These are phyloP conservation scores for Rhizophora mangle DNA, from an alignment of 345 rosid genomes.

Conservation along the genomic window DNA sequence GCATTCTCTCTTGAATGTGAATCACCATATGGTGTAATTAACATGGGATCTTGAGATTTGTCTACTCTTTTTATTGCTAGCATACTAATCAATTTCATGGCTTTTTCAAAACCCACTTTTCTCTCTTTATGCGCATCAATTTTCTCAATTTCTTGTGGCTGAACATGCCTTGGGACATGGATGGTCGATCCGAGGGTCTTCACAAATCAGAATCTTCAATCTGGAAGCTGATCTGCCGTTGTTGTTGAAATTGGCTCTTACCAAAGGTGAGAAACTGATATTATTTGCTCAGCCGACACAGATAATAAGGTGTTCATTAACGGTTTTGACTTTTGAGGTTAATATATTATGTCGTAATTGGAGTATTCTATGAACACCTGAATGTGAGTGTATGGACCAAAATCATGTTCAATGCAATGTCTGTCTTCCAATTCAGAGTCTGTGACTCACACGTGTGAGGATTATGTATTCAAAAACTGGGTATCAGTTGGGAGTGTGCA, in stretches of 20 bases:
- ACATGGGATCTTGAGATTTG: too few species aligned
- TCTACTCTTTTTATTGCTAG: too few species aligned
- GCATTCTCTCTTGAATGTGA: too few species aligned
- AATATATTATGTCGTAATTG: neutral
- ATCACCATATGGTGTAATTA: too few species aligned
- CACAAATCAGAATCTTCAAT: too few species aligned
- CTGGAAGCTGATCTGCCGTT: neutral
- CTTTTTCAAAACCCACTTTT: too few species aligned
- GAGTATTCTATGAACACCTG: neutral
- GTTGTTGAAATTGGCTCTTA: neutral
- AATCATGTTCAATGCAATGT: constrained; percentile 5
- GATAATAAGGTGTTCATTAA: neutral
- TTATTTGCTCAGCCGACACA: too few species aligned
- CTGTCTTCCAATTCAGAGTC: constrained; percentile 12
- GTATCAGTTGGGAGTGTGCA: constrained; percentile 10
- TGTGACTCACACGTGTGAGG: constrained; percentile 26
- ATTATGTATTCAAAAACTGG: constrained; percentile 17
- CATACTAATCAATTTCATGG: too few species aligned
- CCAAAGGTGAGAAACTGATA: neutral
- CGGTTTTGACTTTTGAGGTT: neutral
- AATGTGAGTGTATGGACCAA: neutral
- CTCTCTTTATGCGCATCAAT: too few species aligned
- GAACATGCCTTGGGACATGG: too few species aligned
- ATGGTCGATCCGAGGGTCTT: too few species aligned
- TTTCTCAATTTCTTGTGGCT: too few species aligned